A percentile compares a stretch with the other conserved stretches of the same genome.
Conservation (phyloP, 2,329 filamentous ascomycete species). For the Shiraia bambusicola region DNA sequence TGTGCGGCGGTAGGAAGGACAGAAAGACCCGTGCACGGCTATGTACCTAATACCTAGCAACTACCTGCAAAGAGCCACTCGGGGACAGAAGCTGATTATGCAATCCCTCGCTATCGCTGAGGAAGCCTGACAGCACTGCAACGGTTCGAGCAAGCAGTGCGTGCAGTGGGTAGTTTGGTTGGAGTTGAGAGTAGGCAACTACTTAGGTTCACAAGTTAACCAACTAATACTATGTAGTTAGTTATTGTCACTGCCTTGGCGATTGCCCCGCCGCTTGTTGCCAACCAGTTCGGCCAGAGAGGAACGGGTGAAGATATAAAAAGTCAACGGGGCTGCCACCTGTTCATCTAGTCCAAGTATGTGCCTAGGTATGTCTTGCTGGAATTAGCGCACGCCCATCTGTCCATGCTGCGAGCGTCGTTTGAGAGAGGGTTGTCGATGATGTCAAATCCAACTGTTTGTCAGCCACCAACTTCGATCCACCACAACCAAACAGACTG, state of each 20-base stretch:
- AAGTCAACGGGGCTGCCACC: too few species aligned
- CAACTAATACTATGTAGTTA: too few species aligned
- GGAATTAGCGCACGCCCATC: constrained; percentile 12
- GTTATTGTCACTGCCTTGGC: constrained; percentile 21
- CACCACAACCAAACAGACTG: constrained; percentile 1
- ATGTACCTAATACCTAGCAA: constrained; percentile 26
- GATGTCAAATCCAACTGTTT: constrained; percentile 21
- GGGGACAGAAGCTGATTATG: constrained; percentile 19
- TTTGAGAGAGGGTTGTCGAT: constrained; percentile 14
- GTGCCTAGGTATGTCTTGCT: neutral
- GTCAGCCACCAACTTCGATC: constrained; percentile 8
- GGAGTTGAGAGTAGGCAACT: constrained; percentile 1
- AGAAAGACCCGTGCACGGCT: constrained; percentile 23
- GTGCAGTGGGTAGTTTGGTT: neutral
- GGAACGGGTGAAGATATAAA: neutral
- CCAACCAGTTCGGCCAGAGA: constrained; percentile 8
- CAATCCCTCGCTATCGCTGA: constrained; percentile 22
- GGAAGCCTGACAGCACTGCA: too few species aligned
- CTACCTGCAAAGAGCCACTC: constrained; percentile 17
- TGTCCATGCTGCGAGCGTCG: constrained; percentile 10
- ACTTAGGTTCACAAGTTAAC: constrained; percentile 11
- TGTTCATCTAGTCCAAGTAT: too few species aligned
- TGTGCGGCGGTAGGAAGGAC: constrained; percentile 23
- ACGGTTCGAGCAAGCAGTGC: neutral
- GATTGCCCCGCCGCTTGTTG: constrained; percentile 17